Evolutionary conservation across 139 green algal species (phyloP), one percentile per base, ranked within the genome.

Genomic region (Micractinium conductrix): DNA sequence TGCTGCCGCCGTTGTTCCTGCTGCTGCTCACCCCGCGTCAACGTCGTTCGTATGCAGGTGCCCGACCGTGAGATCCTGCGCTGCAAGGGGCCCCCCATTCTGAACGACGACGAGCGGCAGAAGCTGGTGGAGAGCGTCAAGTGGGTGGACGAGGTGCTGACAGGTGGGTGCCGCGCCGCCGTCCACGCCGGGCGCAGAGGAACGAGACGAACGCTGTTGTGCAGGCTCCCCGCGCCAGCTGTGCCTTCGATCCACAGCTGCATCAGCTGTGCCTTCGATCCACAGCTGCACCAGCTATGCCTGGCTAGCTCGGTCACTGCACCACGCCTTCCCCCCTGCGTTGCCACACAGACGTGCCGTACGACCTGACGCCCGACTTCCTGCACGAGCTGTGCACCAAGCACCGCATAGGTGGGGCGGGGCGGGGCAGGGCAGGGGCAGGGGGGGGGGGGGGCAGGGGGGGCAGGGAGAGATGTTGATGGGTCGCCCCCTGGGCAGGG

Each of bases 81-180:
- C 62, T 96, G 91, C 92, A 99, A 99, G 90, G 95, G 91, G 16
- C 96, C 96, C 0, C 97, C 97, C 22, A 95, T 99, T 65, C 90
- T 98, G 87, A 95, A 94, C 74, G 94, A 99, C 43, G 78, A 93
- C 30, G 97, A 99, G 89, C 89, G 97, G 50, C 91, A 90, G 43
- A 87, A 86, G 53, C 91, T 99, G 89, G 96, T 99, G 85, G 90
- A 96, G 35, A 86, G 89, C 43, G 92, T 98, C 24, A 99, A 99
- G 86, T 99, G 97, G 84, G 97, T 99, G 76, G 97, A 99, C 83
- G 97, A 99, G 84, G 93, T 99, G n/a, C 92, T 99, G 42, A 92
- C 80, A 78, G 90, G 91, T 94, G 37, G 62, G 78, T 12, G 79
- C 53, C 37, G 50, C 12, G 35, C 6, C 44, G 53, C 48, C 48